Evolutionary conservation across 73 alveolate species (phyloP).

Genomic region (Tetrahymena malaccensis): DNA sequence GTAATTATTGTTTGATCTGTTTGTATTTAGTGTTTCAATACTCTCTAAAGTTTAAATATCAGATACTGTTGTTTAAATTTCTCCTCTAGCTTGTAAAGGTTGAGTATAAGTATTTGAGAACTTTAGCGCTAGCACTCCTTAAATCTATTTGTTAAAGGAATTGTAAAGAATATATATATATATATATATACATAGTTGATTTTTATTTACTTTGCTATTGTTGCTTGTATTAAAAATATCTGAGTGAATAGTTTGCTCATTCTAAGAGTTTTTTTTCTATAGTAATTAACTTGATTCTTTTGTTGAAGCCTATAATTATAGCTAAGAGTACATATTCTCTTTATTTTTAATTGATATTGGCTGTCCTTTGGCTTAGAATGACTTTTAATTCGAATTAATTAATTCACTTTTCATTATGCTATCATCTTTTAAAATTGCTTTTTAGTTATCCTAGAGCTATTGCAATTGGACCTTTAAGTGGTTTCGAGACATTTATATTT

Average conservation of each 20-base stretch:
- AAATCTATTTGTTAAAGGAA: not conserved
- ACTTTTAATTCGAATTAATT: not conserved
- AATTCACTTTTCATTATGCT: not conserved
- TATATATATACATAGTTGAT: not conserved
- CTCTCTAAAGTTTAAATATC: not conserved
- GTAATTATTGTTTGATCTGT: not conserved
- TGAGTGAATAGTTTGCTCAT: not conserved
- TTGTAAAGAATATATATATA: no score
- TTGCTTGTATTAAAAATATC: not conserved
- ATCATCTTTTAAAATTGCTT: not conserved
- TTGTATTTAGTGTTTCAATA: not conserved
- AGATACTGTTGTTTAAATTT: not conserved
- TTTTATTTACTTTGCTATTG: not conserved
- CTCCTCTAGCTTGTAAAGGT: not conserved
- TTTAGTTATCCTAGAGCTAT: not conserved
- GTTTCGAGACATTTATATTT: not conserved
- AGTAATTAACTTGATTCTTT: not conserved
- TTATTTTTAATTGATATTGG: not conserved
- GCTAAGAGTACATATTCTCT: not conserved
- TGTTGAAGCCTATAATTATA: not conserved
- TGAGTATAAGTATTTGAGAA: not conserved
- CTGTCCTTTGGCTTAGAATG: not conserved
- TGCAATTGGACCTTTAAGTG: not conserved
- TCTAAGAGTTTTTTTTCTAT: not conserved
- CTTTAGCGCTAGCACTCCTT: not conserved